Base-by-base conservation (phyloP, 2,329 filamentous ascomycete genomes). In the Arthrobotrys pseudoclavata region DNA sequence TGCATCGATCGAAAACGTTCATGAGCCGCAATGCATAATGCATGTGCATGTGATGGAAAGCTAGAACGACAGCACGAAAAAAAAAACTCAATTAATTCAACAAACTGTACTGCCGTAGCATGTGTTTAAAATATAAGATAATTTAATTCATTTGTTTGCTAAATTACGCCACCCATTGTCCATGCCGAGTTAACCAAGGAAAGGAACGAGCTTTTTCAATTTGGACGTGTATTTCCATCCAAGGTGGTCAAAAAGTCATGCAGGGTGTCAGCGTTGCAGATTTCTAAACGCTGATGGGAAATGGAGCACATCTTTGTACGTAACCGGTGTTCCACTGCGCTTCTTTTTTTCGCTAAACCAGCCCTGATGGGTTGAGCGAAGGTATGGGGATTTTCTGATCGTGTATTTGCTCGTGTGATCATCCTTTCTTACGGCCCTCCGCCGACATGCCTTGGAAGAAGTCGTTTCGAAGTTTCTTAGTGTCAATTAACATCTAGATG, bases 191-290 rank as follows among this genome's bases (percentile, higher is more conserved):
- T 42, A 12, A 47, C n/a, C 42, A 47, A 18, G 18, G 18, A 22
- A 47, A 60, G 24, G 13, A 24, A 42, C 10, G 34, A 42, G 29
- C 31, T 34, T 40, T 18, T 37, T 60, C 20, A 18, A 26, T 22
- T n/a, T 12, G 9, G 5, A 40, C 9, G 13, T 40, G 29, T 4
- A 22, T 37, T n/a, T 60, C 34, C 4, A 34, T 34, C 31, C 31
- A 42, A 60, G 18, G 55, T 18, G 34, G 42, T 26, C 55, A 50
- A 13, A 50, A 60, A 60, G 42, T 60, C 34, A 60, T 60, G 55
- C 55, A 60, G 34, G 55, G 55, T 34, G 55, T 60, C 55, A 60
- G 55, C 55, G 55, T 60, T 60, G 55, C 55, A 60, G 31, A 60
- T 60, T 60, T 29, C 55, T 24, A 60, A 60, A 60, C 55, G 42